Evolutionary conservation across 2,329 filamentous ascomycete genomes (phyloP).

Genomic region (Xylariaceae sp.): DNA sequence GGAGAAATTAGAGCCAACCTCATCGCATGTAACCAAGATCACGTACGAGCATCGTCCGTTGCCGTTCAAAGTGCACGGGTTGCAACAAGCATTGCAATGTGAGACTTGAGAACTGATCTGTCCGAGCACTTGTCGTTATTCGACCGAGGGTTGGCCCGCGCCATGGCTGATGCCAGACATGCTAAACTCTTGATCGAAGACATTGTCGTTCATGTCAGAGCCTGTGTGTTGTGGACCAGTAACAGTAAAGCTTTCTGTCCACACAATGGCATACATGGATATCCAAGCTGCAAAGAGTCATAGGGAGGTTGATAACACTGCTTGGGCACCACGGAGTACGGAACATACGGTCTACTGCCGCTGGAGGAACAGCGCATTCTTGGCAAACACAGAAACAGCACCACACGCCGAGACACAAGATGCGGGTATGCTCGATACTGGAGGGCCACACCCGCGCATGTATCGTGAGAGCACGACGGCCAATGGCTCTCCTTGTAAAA

Average conservation of each 20-base stretch:
- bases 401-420: no score
- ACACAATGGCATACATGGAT: background rate
- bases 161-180: slow-evolving; percentile 19
- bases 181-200: slow-evolving; percentile 23
- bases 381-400: no score
- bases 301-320: background rate
- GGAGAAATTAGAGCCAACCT: background rate
- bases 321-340: no score
- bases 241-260: background rate
- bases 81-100: slow-evolving; percentile 8
- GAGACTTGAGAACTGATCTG: slow-evolving; percentile 20
- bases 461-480: no score
- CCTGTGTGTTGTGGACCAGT: slow-evolving; percentile 13
- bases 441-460: no score
- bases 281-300: background rate
- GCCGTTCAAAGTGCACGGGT: background rate
- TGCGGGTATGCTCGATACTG: no score
- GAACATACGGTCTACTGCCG: no score
- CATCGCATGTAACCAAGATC: background rate
- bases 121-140: slow-evolving; percentile 23
- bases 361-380: no score
- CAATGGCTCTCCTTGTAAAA: no score
- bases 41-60: background rate
- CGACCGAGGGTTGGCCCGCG: slow-evolving; percentile 30
- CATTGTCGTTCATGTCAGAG: slow-evolving; percentile 1